phyloP scores from a whole-genome alignment of 176 grass and related monocot species.

The Triticum dicoccoides region DNA sequence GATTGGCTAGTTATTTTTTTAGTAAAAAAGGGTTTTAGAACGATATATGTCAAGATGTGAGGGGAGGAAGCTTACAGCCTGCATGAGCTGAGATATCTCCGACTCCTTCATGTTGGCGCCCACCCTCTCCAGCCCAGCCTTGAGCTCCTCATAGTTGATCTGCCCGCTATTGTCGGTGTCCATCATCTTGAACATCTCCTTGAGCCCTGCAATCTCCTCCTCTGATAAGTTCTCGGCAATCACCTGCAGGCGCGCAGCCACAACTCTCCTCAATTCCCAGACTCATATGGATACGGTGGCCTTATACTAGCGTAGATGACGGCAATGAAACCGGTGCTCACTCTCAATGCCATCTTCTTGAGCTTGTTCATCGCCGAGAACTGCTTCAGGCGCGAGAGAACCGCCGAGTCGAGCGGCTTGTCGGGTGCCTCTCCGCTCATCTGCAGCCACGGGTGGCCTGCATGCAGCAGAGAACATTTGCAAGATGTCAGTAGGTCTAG shows the following conservation, averaged over 20 bases:
- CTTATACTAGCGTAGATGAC: background rate
- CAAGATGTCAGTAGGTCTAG: background rate
- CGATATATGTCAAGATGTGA: too few species aligned
- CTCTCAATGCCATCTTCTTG: slow-evolving; percentile 55
- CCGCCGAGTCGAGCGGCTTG: slow-evolving; percentile 55
- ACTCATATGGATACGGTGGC: background rate
- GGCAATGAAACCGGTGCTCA: background rate
- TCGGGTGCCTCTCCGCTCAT: slow-evolving; percentile 28
- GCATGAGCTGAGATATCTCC: slow-evolving; percentile 53
- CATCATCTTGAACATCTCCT: slow-evolving; percentile 72
- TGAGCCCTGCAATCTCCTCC: slow-evolving; percentile 53
- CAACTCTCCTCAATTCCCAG: background rate
- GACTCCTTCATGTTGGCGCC: slow-evolving; percentile 51
- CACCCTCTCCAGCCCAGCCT: slow-evolving; percentile 38
- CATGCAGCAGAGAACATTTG: background rate
- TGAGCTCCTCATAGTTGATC: slow-evolving; percentile 60
- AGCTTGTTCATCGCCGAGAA: slow-evolving; percentile 68
- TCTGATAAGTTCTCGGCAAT: slow-evolving; percentile 57
- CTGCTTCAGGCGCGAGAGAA: slow-evolving; percentile 50
- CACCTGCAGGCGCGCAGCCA: slow-evolving; percentile 14
- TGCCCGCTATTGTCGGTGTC: slow-evolving; percentile 61
- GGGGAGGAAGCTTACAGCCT: slow-evolving; percentile 36
- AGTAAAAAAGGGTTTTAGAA: too few species aligned
- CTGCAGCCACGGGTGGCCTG: slow-evolving; percentile 54
- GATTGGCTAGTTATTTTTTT: too few species aligned